These are phyloP conservation scores for Scenedesmus sp. DNA, from an alignment of 163 green algal species.

Conservation along the genomic window DNA sequence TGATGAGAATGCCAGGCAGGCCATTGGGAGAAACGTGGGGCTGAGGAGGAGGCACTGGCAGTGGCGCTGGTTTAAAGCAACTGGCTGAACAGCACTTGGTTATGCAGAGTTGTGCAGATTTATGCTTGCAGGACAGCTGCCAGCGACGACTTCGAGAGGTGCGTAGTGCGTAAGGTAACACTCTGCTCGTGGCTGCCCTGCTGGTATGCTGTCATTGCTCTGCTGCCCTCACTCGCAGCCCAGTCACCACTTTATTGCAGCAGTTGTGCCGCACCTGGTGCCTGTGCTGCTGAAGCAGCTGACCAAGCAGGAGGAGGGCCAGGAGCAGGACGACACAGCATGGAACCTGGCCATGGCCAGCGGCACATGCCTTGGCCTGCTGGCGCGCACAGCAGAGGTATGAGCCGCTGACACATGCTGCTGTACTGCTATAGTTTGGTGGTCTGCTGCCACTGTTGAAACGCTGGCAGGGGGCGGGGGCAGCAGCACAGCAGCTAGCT, in stretches of 20 bases:
- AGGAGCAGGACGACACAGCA: conserved; percentile 73
- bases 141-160: not conserved
- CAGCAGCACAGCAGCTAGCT: no score
- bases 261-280: conserved; percentile 88
- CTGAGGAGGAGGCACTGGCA: no score
- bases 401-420: not conserved
- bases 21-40: no score
- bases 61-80: no score
- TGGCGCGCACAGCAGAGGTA: conserved; percentile 77
- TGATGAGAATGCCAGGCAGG: no score
- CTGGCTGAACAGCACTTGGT: no score
- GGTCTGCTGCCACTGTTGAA: not conserved
- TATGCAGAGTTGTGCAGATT: no score
- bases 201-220: not conserved
- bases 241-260: conserved; percentile 90
- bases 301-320: conserved; percentile 96
- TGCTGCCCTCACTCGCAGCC: conserved; percentile 54
- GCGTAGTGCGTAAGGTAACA: not conserved
- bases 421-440: not conserved
- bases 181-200: not conserved
- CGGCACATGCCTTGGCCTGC: conserved; percentile 91
- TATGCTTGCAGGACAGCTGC: not conserved
- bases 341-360: conserved; percentile 97
- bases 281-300: conserved; percentile 96
- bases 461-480: no score